phyloP scores from a whole-genome alignment of 2,329 filamentous ascomycete genomes.

The Penicillium brasilianum region DNA sequence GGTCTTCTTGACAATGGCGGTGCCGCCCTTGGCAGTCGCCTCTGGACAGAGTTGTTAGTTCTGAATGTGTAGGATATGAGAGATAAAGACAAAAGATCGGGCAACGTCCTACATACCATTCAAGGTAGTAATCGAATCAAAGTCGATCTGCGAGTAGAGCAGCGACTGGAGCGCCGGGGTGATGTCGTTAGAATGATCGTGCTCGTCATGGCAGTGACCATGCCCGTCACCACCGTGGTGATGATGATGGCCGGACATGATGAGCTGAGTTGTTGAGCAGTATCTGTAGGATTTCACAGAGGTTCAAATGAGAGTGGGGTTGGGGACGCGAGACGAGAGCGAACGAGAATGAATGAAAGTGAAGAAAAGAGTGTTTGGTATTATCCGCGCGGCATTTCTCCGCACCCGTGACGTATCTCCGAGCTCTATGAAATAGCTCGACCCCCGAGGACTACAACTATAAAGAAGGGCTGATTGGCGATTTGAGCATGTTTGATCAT shows the following conservation, averaged over 20 bases:
- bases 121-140: slow-evolving; percentile 79
- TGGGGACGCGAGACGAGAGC: neutral
- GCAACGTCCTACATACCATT: slow-evolving; percentile 62
- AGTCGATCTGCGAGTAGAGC: slow-evolving; percentile 90
- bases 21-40: slow-evolving; percentile 68
- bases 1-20: slow-evolving; percentile 82
- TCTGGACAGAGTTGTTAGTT: slow-evolving; percentile 46
- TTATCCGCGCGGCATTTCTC: slow-evolving; percentile 21
- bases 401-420: slow-evolving; percentile 30
- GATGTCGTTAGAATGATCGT: slow-evolving; percentile 91
- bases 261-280: neutral
- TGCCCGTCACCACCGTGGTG: slow-evolving; percentile 50
- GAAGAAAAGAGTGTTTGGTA: neutral
- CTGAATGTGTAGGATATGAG: neutral
- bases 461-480: neutral
- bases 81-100: neutral
- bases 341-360: neutral
- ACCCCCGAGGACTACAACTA: neutral
- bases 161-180: slow-evolving; percentile 88
- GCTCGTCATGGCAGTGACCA: slow-evolving; percentile 59
- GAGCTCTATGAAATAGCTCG: neutral
- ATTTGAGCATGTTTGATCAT: no score
- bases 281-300: neutral
- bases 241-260: slow-evolving; percentile 46
- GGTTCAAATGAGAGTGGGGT: neutral